phyloP scores from a whole-genome alignment of 176 grass and related monocot genomes.

The Melocanna baccifera region DNA sequence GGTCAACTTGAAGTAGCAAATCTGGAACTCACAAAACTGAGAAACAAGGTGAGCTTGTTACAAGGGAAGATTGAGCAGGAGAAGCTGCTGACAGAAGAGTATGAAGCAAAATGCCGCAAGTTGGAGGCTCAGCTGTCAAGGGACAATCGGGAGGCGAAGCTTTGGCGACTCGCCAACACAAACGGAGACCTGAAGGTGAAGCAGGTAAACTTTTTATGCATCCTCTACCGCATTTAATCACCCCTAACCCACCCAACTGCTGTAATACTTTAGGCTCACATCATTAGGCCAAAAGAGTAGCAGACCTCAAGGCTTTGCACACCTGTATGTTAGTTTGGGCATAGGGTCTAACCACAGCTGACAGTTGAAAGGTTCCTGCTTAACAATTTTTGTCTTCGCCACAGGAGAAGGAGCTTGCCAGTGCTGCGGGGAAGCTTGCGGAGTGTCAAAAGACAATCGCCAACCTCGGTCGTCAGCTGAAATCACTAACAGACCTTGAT shows the following conservation, averaged over 20 bases:
- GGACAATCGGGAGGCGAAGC: conserved; percentile 55
- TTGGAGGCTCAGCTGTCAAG: conserved; percentile 70
- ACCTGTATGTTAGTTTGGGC: neutral
- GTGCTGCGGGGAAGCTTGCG: conserved; percentile 77
- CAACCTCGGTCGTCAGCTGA: conserved; percentile 77
- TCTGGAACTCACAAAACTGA: conserved; percentile 52
- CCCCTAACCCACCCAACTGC: neutral
- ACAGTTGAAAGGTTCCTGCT: neutral
- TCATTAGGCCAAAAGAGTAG: conserved; percentile 3
- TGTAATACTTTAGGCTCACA: neutral
- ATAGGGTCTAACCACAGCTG: neutral
- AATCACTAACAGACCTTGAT: conserved; percentile 73
- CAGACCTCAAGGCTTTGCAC: neutral
- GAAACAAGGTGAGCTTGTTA: conserved; percentile 52
- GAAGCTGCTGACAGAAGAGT: conserved; percentile 73
- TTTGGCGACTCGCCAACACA: conserved; percentile 50
- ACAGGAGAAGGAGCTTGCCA: conserved; percentile 68
- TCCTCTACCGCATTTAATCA: neutral
- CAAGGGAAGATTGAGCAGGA: conserved; percentile 77
- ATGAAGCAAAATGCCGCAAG: conserved; percentile 66
- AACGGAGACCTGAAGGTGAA: conserved; percentile 76
- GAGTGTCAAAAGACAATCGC: conserved; percentile 99
- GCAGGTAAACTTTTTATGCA: conserved; percentile 50
- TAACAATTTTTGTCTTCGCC: conserved; percentile 1
- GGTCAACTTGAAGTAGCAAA: conserved; percentile 59